Percentiles rank a stretch among this genome's conserved stretches.
Evolutionary conservation across 2,329 filamentous ascomycete genomes (phyloP).

Genomic region (Aspergillus sp.): DNA sequence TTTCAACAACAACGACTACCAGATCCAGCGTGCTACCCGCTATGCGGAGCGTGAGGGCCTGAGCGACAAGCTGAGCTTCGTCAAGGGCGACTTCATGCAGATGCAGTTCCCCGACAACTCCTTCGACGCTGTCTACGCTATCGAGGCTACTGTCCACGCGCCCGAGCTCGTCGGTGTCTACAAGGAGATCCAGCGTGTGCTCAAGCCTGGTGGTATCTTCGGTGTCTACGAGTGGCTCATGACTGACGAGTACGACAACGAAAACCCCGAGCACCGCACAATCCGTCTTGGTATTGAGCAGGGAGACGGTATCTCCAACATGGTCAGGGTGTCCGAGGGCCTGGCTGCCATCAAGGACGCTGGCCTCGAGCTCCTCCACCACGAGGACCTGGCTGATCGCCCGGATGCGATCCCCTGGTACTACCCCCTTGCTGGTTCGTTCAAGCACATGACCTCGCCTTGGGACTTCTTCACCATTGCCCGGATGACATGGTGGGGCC

Average conservation of each 20-base stretch:
- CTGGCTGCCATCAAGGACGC: slow-evolving; percentile 79
- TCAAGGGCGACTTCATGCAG: slow-evolving; percentile 99
- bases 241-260: slow-evolving; percentile 92
- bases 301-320: slow-evolving; percentile 95
- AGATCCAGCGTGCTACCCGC: slow-evolving; percentile 86
- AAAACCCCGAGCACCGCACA: slow-evolving; percentile 79
- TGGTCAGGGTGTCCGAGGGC: slow-evolving; percentile 84
- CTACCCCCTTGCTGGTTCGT: slow-evolving; percentile 83
- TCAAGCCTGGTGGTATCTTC: slow-evolving; percentile 94
- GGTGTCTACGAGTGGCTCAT: slow-evolving; percentile 99
- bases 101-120: slow-evolving; percentile 90
- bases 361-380: slow-evolving; percentile 77
- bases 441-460: slow-evolving; percentile 77
- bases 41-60: slow-evolving; percentile 83
- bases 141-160: slow-evolving; percentile 95
- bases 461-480: slow-evolving; percentile 80
- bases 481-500: slow-evolving; percentile 84
- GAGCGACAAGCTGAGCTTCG: slow-evolving; percentile 74
- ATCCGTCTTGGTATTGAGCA: slow-evolving; percentile 94
- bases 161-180: slow-evolving; percentile 90
- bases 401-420: slow-evolving; percentile 83
- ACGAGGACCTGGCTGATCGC: slow-evolving; percentile 83
- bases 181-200: slow-evolving; percentile 86
- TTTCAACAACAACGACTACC: slow-evolving; percentile 99
- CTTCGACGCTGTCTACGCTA: slow-evolving; percentile 95